Percentiles rank a stretch among this genome's conserved stretches.
phyloP scores from a whole-genome alignment of 1,284 basidiomycete species.

The Grifola frondosa region DNA sequence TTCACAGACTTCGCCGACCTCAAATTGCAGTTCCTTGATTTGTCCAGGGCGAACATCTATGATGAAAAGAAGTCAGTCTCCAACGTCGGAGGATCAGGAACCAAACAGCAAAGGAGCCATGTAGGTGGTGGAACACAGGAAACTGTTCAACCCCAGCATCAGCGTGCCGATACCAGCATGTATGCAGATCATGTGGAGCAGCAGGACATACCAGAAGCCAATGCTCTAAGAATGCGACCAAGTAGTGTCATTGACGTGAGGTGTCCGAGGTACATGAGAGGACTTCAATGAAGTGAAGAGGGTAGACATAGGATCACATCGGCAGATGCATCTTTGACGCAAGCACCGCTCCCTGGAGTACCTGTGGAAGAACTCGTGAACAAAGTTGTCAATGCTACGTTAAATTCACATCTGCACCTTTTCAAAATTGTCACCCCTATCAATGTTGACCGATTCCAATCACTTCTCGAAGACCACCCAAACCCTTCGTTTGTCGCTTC shows the following conservation, averaged over 20 bases:
- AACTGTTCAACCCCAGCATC: not conserved
- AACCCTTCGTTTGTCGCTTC: slow-evolving; percentile 37
- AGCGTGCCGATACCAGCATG: too few species aligned
- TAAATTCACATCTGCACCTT: slow-evolving; percentile 21
- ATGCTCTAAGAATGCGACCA: not conserved
- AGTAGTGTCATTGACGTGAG: not conserved
- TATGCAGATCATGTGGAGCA: not conserved
- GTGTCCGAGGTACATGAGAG: not conserved
- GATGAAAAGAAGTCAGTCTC: not conserved
- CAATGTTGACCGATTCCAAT: slow-evolving; percentile 30
- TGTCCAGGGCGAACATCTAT: not conserved
- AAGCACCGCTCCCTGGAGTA: slow-evolving; percentile 7
- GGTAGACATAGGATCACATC: not conserved
- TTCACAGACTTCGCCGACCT: not conserved
- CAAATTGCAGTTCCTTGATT: not conserved
- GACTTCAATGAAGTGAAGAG: not conserved
- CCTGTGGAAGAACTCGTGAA: slow-evolving; percentile 7
- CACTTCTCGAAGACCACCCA: slow-evolving; percentile 32
- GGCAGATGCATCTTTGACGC: not conserved
- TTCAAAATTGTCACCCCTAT: slow-evolving; percentile 39
- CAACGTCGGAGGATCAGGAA: not conserved
- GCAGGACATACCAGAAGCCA: not conserved
- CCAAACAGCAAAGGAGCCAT: slow-evolving; percentile 3
- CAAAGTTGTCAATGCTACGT: slow-evolving; percentile 1
- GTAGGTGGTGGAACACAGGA: slow-evolving; percentile 15